Evolutionary conservation across 768 basidiomycete genomes (phyloP), one percentile per base, ranked within the genome.

Genomic region (Naematelia encephala): DNA sequence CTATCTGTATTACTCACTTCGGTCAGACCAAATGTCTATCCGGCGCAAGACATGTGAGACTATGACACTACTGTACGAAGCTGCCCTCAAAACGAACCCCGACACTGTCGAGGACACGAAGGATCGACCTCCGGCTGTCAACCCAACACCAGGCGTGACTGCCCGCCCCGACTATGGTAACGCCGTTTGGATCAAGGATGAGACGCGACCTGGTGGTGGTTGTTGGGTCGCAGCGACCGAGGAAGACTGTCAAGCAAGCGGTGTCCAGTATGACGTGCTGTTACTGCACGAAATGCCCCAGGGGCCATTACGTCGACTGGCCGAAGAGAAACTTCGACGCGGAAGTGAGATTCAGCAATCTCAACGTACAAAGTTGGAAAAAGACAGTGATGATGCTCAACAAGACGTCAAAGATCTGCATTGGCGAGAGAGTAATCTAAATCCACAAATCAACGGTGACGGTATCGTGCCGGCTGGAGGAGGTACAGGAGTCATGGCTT

Each of bases 11-110:
- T 5, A 21, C 46, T 47, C 8, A 47, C 19, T 47, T 26, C 11
- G 5, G 30, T 14, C 56, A 69, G 77, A 96, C 65, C 92, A 97
- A 78, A 93, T 93, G 90, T 90, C 89, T 43, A 86, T 89, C 19
- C 84, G 91, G 78, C 85, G 91, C 64, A 94, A 94, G 86, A 82
- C 80, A 47, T 68, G 90, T 47, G 92, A 97, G 78, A 93, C 94
- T 56, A 94, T 96, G 66, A 82, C 88, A 4, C 80, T 97, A 23
- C 81, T 96, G 30, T 93, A 90, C 75, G 91, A 93, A 78, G 90
- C 92, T 12, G 94, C 93, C n/a, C 87, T 89, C 74, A 87, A 87
- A n/a, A 79, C 81, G 4, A 78, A 79, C n/a, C 82, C 75, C 16
- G 77, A 78, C 71, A 49, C 50, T 68, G 44, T 59, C 44, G 61